phyloP scores from a whole-genome alignment of 768 basidiomycete species.

The Serendipita vermifera region DNA sequence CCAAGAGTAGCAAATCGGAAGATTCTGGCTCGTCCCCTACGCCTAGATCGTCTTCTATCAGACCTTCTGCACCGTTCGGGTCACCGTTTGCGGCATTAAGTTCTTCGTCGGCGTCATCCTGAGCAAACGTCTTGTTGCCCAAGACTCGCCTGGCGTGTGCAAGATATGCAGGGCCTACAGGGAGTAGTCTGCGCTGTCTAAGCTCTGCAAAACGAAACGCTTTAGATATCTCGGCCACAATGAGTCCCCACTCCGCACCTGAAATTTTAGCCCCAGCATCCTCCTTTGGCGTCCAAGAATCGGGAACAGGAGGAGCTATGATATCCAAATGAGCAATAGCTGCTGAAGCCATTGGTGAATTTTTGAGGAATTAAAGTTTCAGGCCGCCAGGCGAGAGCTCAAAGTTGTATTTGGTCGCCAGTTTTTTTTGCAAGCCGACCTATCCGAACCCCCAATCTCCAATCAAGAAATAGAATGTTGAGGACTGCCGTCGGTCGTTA shows the following conservation, averaged over 20 bases:
- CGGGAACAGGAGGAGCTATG: constrained; percentile 32
- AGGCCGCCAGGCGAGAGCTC: too few relatives aligned
- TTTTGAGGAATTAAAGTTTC: too few relatives aligned
- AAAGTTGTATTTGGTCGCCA: too few relatives aligned
- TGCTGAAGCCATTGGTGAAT: not conserved
- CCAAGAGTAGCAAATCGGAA: constrained; percentile 51
- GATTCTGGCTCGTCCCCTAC: constrained; percentile 85
- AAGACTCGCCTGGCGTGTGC: constrained; percentile 65
- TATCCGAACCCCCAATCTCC: too few relatives aligned
- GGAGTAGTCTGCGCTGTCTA: constrained; percentile 46
- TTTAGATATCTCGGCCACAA: not conserved
- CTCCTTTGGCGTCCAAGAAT: constrained; percentile 31
- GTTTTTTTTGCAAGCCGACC: too few relatives aligned
- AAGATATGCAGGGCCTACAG: constrained; percentile 80
- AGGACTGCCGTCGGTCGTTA: too few relatives aligned
- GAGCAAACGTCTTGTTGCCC: constrained; percentile 66
- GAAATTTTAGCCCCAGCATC: constrained; percentile 27
- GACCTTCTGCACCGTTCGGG: constrained; percentile 30
- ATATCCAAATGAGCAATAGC: constrained; percentile 15
- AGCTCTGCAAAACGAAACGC: constrained; percentile 22
- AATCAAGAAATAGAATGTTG: too few relatives aligned
- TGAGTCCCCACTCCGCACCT: constrained; percentile 22
- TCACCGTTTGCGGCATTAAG: constrained; percentile 39
- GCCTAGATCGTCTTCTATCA: constrained; percentile 66
- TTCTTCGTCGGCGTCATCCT: constrained; percentile 58